Percentiles rank a stretch among this genome's conserved stretches.
Evolutionary conservation across 306 rosid species (phyloP).

Genomic region (Begonia peltatifolia): DNA sequence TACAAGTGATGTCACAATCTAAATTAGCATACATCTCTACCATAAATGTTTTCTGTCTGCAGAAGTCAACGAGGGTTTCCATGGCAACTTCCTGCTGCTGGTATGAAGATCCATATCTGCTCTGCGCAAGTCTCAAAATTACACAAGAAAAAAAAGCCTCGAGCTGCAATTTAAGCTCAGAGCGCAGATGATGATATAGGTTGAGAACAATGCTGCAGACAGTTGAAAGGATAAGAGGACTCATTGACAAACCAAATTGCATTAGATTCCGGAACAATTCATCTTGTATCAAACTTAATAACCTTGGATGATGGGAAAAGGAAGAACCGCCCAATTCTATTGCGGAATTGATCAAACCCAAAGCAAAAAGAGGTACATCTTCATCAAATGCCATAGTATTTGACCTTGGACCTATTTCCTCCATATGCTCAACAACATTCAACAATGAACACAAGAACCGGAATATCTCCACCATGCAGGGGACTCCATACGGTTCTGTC

Average conservation of each 20-base stretch:
- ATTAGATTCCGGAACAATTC: constrained; percentile 24
- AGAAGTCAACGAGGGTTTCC: constrained; percentile 91
- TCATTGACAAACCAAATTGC: constrained; percentile 42
- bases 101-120: constrained; percentile 78
- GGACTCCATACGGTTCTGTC: constrained; percentile 91
- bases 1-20: constrained; percentile 91
- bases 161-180: constrained; percentile 74
- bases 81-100: constrained; percentile 93
- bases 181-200: constrained; percentile 69
- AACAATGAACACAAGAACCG: constrained; percentile 78
- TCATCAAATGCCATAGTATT: constrained; percentile 82
- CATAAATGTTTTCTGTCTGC: constrained; percentile 89
- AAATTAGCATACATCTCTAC: constrained; percentile 91
- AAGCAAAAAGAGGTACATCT: constrained; percentile 88
- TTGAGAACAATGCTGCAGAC: constrained; percentile 77
- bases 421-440: constrained; percentile 64
- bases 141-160: constrained; percentile 93
- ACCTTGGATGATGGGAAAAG: constrained; percentile 48
- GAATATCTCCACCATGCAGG: constrained; percentile 98
- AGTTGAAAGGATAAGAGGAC: constrained; percentile 80
- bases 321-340: constrained; percentile 90
- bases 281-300: constrained; percentile 36
- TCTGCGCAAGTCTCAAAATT: constrained; percentile 79
- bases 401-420: constrained; percentile 47
- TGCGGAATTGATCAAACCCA: constrained; percentile 76